A percentile compares a stretch with the other conserved stretches of the same genome.
Evolutionary conservation across 2,329 filamentous ascomycete species (phyloP).

Genomic region (Botryotinia narcissicola): DNA sequence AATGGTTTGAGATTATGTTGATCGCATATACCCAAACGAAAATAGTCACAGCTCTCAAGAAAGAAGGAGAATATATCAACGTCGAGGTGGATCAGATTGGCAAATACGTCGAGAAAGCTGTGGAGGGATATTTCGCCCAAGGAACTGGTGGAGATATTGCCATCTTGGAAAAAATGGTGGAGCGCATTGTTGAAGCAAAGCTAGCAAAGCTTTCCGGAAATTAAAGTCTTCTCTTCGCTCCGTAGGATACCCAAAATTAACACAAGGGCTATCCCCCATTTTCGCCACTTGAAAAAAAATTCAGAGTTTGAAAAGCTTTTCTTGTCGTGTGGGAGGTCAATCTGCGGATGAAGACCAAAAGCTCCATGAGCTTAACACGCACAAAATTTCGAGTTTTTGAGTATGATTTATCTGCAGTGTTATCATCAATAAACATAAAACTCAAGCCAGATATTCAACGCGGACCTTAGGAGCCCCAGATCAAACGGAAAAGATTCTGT

Average conservation of each 20-base stretch:
- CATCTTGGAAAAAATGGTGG: conserved; percentile 69
- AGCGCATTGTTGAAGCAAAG: conserved; percentile 71
- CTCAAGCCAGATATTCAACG: neutral
- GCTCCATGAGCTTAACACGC: no score
- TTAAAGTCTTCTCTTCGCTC: neutral
- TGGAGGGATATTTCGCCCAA: conserved; percentile 72
- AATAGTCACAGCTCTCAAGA: conserved; percentile 54
- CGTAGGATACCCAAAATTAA: neutral
- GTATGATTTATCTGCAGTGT: neutral
- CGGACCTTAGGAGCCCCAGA: neutral
- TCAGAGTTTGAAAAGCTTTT: neutral
- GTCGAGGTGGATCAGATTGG: conserved; percentile 50
- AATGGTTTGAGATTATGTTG: conserved; percentile 96
- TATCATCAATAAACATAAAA: neutral
- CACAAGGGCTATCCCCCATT: neutral
- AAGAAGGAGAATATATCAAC: conserved; percentile 39
- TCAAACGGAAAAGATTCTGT: neutral
- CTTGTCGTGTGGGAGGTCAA: neutral
- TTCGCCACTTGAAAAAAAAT: neutral
- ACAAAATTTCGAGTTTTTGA: neutral
- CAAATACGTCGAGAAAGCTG: conserved; percentile 87
- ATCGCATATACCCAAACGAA: conserved; percentile 95
- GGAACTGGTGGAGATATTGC: conserved; percentile 52
- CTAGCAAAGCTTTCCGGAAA: conserved; percentile 39
- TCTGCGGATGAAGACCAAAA: neutral